Base-by-base conservation (phyloP, 2,329 filamentous ascomycete genomes). In the Paraphoma chrysanthemicola region DNA sequence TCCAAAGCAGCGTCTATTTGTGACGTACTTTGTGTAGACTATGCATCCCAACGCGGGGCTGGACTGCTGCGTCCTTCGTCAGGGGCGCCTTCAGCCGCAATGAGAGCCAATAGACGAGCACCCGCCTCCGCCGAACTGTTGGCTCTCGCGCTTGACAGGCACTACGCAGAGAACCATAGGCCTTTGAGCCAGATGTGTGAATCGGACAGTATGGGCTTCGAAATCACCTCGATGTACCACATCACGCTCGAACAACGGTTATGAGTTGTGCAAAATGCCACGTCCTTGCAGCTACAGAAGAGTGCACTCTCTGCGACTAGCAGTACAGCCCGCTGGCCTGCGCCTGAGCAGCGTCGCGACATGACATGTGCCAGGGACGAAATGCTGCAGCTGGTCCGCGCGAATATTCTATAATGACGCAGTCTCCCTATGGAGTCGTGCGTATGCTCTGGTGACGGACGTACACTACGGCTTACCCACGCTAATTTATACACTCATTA, bases 41-140 rank as follows among this genome's bases (percentile, higher is more conserved):
- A 6, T 33, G 28, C 45, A 11, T 12, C 42, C 47, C 47, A 33
- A 48, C 44, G 60, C 60, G 60, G 60, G 60, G 57, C 54, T 55
- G 38, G 36, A 47, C 43, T 44, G 14, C 38, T 53, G 30, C 52
- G 36, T 45, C 39, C 41, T 54, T 54, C 54, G 60, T 58, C 60
- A 54, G 57, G 52, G 57, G 56, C 56, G 54, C 52, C n/a, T 47
- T 36, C 33, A 36, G 33, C 33, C 33, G 33, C 31, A 33, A 23
- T 49, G 51, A 51, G 44, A 45, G 47, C 59, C 47, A 62, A 62
- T 62, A 23, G 23, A 23, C 56, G 59, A n/a, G 46, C 39, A 14
- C 23, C 7, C 6, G 10, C 14, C 28, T 43, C 39, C 36, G 48
- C 48, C 48, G 30, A 23, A 23, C 30, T 23, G 12, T 17, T 30